phyloP scores from a whole-genome alignment of 306 rosid species.

The Gillenia trifoliata region DNA sequence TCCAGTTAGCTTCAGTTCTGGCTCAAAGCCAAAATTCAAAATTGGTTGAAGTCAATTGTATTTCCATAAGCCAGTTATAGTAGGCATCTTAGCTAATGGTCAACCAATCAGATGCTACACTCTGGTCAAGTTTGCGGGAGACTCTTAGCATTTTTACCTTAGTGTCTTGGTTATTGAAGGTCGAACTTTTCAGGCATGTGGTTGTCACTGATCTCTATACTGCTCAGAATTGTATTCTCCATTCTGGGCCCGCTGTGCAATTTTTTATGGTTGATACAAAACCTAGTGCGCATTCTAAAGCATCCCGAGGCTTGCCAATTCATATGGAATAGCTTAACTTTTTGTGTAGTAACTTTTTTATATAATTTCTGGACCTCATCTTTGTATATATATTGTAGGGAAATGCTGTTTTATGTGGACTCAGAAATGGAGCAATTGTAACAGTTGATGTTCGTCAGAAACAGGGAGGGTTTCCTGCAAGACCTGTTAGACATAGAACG shows the following conservation, averaged over 20 bases:
- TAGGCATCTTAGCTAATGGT: neutral
- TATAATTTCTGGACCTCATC: constrained; percentile 15
- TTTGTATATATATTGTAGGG: constrained; percentile 46
- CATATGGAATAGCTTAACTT: neutral
- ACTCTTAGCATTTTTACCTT: neutral
- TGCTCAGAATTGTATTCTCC: neutral
- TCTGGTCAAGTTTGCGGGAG: neutral
- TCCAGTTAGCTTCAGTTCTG: neutral
- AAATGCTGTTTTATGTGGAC: constrained; percentile 79
- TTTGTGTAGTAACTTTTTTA: neutral
- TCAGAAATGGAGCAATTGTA: constrained; percentile 86
- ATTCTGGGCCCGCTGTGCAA: neutral
- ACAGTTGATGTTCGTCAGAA: constrained; percentile 70
- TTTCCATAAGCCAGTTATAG: neutral
- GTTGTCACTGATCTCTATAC: neutral
- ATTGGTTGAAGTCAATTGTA: neutral
- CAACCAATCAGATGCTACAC: neutral
- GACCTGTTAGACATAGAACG: constrained; percentile 45
- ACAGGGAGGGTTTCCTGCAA: constrained; percentile 32
- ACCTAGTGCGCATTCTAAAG: neutral
- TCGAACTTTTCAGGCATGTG: neutral
- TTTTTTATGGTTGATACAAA: neutral
- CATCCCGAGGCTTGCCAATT: neutral
- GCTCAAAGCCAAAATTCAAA: neutral
- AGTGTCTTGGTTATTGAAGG: neutral